Base-by-base conservation (phyloP, 768 basidiomycete species). In the Lentinula sp. region DNA sequence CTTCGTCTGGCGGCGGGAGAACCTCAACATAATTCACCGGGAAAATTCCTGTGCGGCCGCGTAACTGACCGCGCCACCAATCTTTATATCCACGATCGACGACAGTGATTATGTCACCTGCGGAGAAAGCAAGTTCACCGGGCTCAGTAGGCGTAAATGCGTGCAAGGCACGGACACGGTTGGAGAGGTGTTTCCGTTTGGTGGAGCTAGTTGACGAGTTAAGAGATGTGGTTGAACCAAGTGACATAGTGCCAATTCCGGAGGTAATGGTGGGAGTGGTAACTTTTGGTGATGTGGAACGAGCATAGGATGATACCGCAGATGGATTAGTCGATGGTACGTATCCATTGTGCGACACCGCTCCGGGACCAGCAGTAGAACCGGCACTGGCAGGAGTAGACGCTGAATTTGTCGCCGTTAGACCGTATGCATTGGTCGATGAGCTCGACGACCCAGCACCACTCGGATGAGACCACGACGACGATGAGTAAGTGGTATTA, bases 11-110 rank as follows among this genome's bases (percentile, higher is more conserved):
- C 59, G 96, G 93, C 0, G 94, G 91, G 63, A 98, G 78, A 2
- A 86, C 79, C 67, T 92, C 93, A 66, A 98, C 93, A 76, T 98
- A 97, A 71, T 96, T 97, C 18, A 96, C 93, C 0, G 96, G 96
- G 73, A 98, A 98, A 51, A 98, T 98, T 48, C 94, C 94, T 2
- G 94, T 93, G 61, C 91, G 77, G 0, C 93, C 95, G 68, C 86
- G 90, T 49, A 95, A 72, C 66, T 97, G 94, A 0, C 96, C 96
- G 23, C 93, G 76, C 93, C 95, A 98, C 96, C 96, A 98, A 70
- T 97, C 94, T 67, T 92, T 90, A 73, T 96, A 96, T 23, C 88
- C 90, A 28, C 93, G 85, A 71, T 97, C 94, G 23, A 98, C 87
- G 13, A 98, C 95, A 68, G 94, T 93, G 77, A 98, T 94, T 50